phyloP scores from a whole-genome alignment of 2,329 filamentous ascomycete genomes.

The Arthroderma sp. region DNA sequence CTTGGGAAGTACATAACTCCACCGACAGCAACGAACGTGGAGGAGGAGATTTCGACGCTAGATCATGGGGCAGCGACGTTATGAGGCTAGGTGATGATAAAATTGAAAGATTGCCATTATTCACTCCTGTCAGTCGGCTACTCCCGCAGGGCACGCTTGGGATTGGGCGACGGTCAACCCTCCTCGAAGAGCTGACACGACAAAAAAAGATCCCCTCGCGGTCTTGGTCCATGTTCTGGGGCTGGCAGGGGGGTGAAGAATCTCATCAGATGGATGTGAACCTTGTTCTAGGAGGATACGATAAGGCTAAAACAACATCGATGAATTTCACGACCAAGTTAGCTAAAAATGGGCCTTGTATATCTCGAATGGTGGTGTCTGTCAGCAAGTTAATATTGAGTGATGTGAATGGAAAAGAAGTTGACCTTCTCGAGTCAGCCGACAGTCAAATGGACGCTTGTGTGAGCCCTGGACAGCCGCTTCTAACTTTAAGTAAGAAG shows the following conservation, averaged over 20 bases:
- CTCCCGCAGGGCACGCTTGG: conserved; percentile 1
- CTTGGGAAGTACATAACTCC: neutral
- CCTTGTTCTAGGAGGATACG: conserved; percentile 7
- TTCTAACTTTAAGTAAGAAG: neutral
- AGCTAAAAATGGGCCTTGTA: too few species aligned
- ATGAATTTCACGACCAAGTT: too few species aligned
- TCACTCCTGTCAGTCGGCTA: neutral
- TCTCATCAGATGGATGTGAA: conserved; percentile 7
- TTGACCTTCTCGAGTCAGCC: neutral
- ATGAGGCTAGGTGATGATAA: conserved; percentile 1
- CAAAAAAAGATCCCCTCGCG: conserved; percentile 4
- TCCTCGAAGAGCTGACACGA: neutral
- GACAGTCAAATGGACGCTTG: neutral
- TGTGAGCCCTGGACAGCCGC: conserved; percentile 1
- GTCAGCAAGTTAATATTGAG: conserved; percentile 5
- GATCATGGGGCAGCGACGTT: conserved; percentile 4
- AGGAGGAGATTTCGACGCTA: neutral
- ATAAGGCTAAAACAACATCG: too few species aligned
- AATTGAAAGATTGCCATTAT: conserved; percentile 3
- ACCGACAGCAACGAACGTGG: conserved; percentile 1
- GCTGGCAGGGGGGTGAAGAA: conserved; percentile 4
- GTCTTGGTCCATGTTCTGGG: conserved; percentile 9
- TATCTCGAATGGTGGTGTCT: conserved; percentile 1
- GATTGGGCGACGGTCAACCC: conserved; percentile 1
- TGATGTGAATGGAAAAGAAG: neutral